Conservation (phyloP, 441 rosid species). For the Populus hybrid region DNA sequence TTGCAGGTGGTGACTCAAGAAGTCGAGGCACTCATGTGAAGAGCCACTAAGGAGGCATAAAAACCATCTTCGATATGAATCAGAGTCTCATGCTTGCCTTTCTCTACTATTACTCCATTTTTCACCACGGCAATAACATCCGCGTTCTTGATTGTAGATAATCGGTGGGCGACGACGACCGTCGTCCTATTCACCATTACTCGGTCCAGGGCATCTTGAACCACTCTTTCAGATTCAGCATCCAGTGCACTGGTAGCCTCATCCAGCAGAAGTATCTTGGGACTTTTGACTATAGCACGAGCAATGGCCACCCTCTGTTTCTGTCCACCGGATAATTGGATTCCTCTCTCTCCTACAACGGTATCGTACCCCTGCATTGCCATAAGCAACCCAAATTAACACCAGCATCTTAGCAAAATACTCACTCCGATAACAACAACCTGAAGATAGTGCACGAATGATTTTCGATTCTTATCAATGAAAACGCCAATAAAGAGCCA, state of each 20-base stretch:
- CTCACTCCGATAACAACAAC: slow-evolving; percentile 31
- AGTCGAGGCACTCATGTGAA: slow-evolving; percentile 3
- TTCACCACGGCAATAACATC: slow-evolving; percentile 62
- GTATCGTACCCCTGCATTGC: slow-evolving; percentile 68
- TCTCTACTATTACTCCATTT: slow-evolving; percentile 58
- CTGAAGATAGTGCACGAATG: too few relatives aligned
- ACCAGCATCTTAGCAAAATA: slow-evolving; percentile 54
- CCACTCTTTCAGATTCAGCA: slow-evolving; percentile 61
- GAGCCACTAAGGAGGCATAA: not conserved
- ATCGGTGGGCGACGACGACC: slow-evolving; percentile 66
- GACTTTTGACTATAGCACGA: slow-evolving; percentile 67
- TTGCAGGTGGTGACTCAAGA: not conserved
- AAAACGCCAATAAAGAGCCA: not conserved
- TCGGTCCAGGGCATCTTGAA: slow-evolving; percentile 66
- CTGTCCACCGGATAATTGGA: slow-evolving; percentile 75
- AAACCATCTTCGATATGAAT: slow-evolving; percentile 21
- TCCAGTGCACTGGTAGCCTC: slow-evolving; percentile 30
- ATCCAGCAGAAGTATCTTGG: slow-evolving; percentile 55
- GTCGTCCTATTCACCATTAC: slow-evolving; percentile 63
- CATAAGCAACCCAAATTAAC: slow-evolving; percentile 9
- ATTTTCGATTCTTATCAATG: not conserved
- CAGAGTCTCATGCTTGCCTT: slow-evolving; percentile 50
- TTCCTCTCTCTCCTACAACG: slow-evolving; percentile 65
- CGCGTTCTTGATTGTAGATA: slow-evolving; percentile 21
- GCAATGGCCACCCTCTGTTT: slow-evolving; percentile 73